A percentile compares a stretch with the other conserved stretches of the same genome.
These are phyloP conservation scores for Dendrocalamus latiflorus DNA, from an alignment of 202 grass and related monocot species.

Conservation along the genomic window DNA sequence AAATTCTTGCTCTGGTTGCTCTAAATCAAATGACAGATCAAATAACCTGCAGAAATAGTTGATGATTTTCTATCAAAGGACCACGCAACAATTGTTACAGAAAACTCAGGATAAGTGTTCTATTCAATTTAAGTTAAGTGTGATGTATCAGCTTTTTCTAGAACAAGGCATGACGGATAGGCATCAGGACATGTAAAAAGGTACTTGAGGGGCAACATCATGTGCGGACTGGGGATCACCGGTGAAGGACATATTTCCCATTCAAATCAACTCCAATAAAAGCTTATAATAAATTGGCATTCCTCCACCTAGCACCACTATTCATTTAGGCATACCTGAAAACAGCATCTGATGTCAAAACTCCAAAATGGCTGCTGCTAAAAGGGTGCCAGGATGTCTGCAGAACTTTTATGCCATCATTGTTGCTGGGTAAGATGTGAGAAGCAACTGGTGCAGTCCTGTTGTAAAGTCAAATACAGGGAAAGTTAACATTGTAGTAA, in stretches of 20 bases:
- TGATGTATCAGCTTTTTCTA: background rate
- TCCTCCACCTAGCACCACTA: background rate
- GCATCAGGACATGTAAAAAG: background rate
- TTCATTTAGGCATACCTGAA: conserved; percentile 61
- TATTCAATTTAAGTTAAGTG: background rate
- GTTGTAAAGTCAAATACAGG: conserved; percentile 31
- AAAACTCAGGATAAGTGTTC: background rate
- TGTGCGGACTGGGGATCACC: background rate
- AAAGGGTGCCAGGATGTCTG: conserved; percentile 90
- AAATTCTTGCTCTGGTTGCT: conserved; percentile 77
- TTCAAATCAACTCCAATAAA: conserved; percentile 5
- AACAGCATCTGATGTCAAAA: conserved; percentile 91
- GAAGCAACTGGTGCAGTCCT: conserved; percentile 73
- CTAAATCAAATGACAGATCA: conserved; percentile 81
- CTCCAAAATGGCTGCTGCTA: conserved; percentile 69
- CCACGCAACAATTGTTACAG: background rate
- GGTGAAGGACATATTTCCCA: background rate
- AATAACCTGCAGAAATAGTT: conserved; percentile 65
- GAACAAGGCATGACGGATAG: background rate
- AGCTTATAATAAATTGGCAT: conserved; percentile 4
- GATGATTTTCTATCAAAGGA: background rate
- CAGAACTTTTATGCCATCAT: conserved; percentile 67
- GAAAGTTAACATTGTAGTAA: background rate
- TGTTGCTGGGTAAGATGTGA: conserved; percentile 58
- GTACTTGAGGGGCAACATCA: background rate